Base-by-base conservation (phyloP, 1,284 basidiomycete species). In the Tylopilus orsonianus region DNA sequence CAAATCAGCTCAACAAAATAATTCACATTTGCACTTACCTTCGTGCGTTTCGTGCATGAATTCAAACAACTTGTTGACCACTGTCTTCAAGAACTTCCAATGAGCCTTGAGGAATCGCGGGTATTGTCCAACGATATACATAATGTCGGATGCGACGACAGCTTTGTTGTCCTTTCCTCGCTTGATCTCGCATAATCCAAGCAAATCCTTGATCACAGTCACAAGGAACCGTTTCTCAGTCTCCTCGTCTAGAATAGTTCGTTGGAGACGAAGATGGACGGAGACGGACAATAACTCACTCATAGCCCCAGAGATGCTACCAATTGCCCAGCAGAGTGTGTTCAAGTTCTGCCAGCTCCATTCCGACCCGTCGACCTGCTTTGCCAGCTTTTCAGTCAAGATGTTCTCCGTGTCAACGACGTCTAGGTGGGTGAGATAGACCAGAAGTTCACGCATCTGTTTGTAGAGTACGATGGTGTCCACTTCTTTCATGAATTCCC, bases 21-120 rank as follows among this genome's bases (percentile, higher is more conserved):
- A 10, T 32, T 33, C 12, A 16, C 22, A 20, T 37, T 37, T 46
- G 24, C 19, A 19, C 69, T 48, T 52, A 85, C 93, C 95, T 75
- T 99, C 97, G 65, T 99, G 97, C 0, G 93, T 97, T 74, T 99
- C 97, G 72, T 99, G 97, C 95, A 99, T 99, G 69, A 99, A 99
- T 70, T 99, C 97, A 70, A 99, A 99, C 16, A 99, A 78, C 73
- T 99, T 99, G 77, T 99, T 99, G 56, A 99, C 97, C 42, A 99
- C 97, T 4, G 97, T 99, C 79, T 99, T 99, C 67, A 99, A 75
- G 83, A 99, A 99, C 75, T 98, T 99, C 97, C 97, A 99, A 69
- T 99, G 97, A 19, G 97, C 97, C 70, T 99, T 99, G 64, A 99
- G 84, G 85, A 99, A 99, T 27, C 97, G 86, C 43, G 97, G 97